phyloP scores from a whole-genome alignment of 2,329 filamentous ascomycete species.

The Hymenoscyphus repandus region DNA sequence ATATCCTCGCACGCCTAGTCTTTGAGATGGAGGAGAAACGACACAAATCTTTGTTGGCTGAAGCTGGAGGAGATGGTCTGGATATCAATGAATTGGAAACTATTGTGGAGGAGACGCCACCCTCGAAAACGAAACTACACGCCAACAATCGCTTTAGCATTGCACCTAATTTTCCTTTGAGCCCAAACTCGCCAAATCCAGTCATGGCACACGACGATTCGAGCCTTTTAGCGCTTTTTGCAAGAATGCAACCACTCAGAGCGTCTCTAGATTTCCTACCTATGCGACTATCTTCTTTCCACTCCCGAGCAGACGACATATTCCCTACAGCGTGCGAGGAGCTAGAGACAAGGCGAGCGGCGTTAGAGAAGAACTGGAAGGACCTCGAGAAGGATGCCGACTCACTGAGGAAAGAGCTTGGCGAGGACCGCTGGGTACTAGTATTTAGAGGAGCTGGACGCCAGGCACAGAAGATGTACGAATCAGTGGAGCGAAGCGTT shows the following conservation, averaged over 20 bases:
- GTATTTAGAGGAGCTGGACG: conserved; percentile 90
- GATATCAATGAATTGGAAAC: conserved; percentile 90
- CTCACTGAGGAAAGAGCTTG: conserved; percentile 79
- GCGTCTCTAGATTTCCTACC: conserved; percentile 93
- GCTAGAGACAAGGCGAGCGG: conserved; percentile 66
- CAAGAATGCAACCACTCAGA: conserved; percentile 87
- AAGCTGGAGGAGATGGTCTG: conserved; percentile 53
- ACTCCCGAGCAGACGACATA: conserved; percentile 66
- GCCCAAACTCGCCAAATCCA: conserved; percentile 55
- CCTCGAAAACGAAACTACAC: conserved; percentile 45
- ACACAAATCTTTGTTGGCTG: conserved; percentile 69
- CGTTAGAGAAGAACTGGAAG: conserved; percentile 79
- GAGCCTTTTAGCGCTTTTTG: conserved; percentile 82
- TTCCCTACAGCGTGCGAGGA: conserved; percentile 93
- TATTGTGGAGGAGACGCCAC: conserved; percentile 82
- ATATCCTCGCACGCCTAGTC: conserved; percentile 71
- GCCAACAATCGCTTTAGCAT: conserved; percentile 65
- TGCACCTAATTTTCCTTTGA: conserved; percentile 56
- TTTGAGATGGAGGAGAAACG: conserved; percentile 98
- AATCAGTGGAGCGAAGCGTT: conserved; percentile 86
- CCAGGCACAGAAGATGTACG: conserved; percentile 94
- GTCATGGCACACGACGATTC: conserved; percentile 72
- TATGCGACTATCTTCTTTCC: conserved; percentile 87
- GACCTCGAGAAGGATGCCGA: conserved; percentile 88
- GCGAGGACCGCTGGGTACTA: conserved; percentile 92